Evolutionary conservation across 2,329 filamentous ascomycete genomes (phyloP).

Genomic region (Daldinia sp.): DNA sequence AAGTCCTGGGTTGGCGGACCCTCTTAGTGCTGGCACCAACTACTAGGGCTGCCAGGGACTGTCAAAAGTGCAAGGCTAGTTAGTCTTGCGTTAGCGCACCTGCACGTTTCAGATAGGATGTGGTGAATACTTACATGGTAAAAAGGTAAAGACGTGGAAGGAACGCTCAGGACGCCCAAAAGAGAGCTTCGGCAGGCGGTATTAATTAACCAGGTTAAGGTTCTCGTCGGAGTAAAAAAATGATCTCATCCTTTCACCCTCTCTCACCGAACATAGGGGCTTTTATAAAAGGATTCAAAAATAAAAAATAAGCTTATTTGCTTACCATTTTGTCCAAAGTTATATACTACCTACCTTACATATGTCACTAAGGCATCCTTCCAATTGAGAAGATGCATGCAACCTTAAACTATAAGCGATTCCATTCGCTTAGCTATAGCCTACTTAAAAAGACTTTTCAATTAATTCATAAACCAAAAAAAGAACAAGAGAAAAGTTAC

Average conservation of each 20-base stretch:
- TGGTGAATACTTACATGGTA: too few species aligned
- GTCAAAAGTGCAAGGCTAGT: conserved; percentile 5
- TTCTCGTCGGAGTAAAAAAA: background rate
- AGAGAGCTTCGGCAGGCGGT: background rate
- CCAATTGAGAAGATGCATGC: background rate
- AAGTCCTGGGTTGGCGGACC: conserved; percentile 14
- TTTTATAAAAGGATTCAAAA: background rate
- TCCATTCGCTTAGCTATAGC: background rate
- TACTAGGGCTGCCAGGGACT: conserved; percentile 4
- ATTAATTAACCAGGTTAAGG: background rate
- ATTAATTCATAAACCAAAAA: background rate
- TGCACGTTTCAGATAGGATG: conserved; percentile 2
- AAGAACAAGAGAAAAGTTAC: background rate
- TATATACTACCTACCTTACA: background rate
- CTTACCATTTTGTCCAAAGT: background rate
- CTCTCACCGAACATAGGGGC: background rate
- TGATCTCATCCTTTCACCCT: too few species aligned
- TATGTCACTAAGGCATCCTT: background rate
- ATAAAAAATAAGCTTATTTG: conserved; percentile 6
- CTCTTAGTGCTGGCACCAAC: conserved; percentile 18
- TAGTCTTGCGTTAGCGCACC: conserved; percentile 10
- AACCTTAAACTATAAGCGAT: background rate
- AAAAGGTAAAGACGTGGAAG: background rate
- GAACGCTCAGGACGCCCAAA: background rate
- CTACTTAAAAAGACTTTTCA: background rate